Percentiles rank a stretch among this genome's conserved stretches.
These are phyloP conservation scores for Dothiorella sarmentorum DNA, from an alignment of 2,329 filamentous ascomycete species.

Conservation along the genomic window DNA sequence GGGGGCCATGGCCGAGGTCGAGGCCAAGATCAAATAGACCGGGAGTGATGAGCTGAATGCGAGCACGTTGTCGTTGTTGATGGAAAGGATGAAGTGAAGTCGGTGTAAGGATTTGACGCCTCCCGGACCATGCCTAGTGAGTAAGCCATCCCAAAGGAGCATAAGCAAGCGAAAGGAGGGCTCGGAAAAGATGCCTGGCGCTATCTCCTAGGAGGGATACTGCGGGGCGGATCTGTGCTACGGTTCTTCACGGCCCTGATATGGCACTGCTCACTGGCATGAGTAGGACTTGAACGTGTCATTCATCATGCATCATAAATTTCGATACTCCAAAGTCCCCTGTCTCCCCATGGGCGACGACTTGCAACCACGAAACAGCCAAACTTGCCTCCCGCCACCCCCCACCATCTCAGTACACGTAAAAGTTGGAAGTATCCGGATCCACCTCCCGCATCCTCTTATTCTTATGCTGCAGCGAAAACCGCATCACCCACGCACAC, in stretches of 20 bases:
- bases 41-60: too few species aligned
- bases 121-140: not conserved
- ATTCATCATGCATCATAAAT: too few species aligned
- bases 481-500: slow-evolving; percentile 32
- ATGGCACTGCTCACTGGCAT: too few species aligned
- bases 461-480: slow-evolving; percentile 31
- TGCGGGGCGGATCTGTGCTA: too few species aligned
- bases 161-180: not conserved
- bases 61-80: not conserved
- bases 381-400: not conserved
- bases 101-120: not conserved
- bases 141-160: not conserved
- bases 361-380: not conserved
- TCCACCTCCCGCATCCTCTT: slow-evolving; percentile 28
- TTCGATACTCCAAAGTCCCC: too few species aligned
- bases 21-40: slow-evolving; percentile 1
- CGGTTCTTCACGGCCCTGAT: too few species aligned
- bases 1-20: slow-evolving; percentile 3
- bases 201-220: too few species aligned
- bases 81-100: not conserved
- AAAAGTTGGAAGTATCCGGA: not conserved
- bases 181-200: not conserved
- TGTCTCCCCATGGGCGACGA: not conserved
- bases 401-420: not conserved
- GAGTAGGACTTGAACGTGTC: not conserved